These are phyloP conservation scores for Fusarium sp. DNA, from an alignment of 2,329 filamentous ascomycete genomes.

Conservation along the genomic window DNA sequence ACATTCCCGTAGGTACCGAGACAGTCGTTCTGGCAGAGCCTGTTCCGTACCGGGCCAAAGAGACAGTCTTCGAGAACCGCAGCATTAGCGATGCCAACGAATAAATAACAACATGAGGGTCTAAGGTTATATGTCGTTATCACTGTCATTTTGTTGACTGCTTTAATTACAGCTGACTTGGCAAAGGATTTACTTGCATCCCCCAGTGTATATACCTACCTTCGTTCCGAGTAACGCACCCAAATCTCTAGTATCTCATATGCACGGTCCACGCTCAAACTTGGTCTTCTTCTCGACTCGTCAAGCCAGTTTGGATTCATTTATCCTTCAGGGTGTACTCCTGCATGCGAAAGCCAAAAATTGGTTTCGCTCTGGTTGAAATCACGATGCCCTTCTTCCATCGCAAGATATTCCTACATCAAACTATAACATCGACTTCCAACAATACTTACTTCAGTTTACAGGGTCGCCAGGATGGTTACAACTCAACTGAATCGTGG, in stretches of 20 bases:
- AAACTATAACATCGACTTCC: background rate
- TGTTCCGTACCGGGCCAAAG: constrained; percentile 58
- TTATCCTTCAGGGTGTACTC: background rate
- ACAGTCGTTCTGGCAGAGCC: constrained; percentile 80
- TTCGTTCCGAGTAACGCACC: background rate
- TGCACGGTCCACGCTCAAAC: background rate
- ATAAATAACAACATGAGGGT: background rate
- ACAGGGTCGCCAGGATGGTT: background rate
- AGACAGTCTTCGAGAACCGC: constrained; percentile 7
- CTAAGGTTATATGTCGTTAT: background rate
- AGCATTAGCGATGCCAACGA: background rate
- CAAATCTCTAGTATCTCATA: background rate
- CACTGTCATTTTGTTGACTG: background rate
- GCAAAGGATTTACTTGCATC: background rate
- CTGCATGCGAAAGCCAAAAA: too few species aligned
- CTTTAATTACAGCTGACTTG: background rate
- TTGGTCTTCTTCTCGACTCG: background rate
- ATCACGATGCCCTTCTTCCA: background rate
- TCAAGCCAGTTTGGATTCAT: background rate
- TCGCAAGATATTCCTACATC: background rate
- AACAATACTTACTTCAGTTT: background rate
- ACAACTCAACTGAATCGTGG: background rate
- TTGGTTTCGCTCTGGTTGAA: background rate
- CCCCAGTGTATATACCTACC: background rate
- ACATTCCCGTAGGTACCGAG: constrained; percentile 77